Evolutionary conservation across 1,284 basidiomycete species (phyloP).

Genomic region (Ustilago shanxiensis): DNA sequence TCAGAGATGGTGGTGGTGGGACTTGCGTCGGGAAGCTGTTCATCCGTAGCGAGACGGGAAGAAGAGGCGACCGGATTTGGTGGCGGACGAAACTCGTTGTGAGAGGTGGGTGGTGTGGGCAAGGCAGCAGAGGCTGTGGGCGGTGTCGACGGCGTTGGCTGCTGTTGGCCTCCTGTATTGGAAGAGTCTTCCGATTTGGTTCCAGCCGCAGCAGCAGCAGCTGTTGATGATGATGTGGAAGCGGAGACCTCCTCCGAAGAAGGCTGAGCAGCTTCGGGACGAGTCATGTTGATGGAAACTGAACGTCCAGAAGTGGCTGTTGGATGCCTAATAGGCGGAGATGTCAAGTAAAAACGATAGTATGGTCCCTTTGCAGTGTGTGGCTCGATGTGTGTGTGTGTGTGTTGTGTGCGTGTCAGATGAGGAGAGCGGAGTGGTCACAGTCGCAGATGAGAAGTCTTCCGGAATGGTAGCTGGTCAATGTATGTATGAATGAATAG

Average conservation of each 20-base stretch:
- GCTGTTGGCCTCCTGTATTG: constrained; percentile 8
- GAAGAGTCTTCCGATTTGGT: background rate
- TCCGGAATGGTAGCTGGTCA: too few species aligned
- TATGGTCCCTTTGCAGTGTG: background rate
- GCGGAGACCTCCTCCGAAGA: too few species aligned
- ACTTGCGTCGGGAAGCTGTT: constrained; percentile 34
- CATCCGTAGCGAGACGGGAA: constrained; percentile 27
- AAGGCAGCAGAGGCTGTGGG: constrained; percentile 23
- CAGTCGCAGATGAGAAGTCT: background rate
- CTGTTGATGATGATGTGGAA: constrained; percentile 10
- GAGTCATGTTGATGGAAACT: constrained; percentile 15
- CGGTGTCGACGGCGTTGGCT: constrained; percentile 29
- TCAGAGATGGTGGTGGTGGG: constrained; percentile 50
- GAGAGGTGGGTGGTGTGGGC: constrained; percentile 59
- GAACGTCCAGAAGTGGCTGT: constrained; percentile 1
- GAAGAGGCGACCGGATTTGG: constrained; percentile 41
- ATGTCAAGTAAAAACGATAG: background rate
- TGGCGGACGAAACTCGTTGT: constrained; percentile 49
- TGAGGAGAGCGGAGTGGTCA: background rate
- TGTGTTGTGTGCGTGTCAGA: too few species aligned
- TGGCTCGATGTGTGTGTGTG: background rate
- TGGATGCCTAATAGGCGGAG: constrained; percentile 1
- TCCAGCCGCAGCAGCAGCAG: constrained; percentile 1
- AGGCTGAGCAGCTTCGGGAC: constrained; percentile 6
- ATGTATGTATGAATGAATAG: too few species aligned